Evolutionary conservation across 108 stramenopile genomes (phyloP).

Genomic region (Mediolabrus comicus): DNA sequence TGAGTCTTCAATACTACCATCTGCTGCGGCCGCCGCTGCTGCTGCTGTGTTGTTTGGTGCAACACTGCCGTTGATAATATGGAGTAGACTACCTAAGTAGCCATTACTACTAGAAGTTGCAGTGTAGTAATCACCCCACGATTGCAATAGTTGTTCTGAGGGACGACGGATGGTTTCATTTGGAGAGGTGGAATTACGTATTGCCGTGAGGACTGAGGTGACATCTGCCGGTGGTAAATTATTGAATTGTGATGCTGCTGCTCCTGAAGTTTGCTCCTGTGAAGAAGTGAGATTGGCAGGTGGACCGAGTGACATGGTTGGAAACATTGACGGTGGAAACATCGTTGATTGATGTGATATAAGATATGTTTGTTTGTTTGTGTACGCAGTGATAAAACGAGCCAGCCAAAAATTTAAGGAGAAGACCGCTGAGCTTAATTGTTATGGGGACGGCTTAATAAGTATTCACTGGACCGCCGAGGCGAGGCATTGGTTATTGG

Average conservation of each 20-base stretch:
- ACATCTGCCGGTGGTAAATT: background rate
- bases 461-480: too few relatives aligned
- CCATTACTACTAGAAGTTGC: background rate
- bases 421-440: too few relatives aligned
- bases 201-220: constrained; percentile 6
- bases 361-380: too few relatives aligned
- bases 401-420: too few relatives aligned
- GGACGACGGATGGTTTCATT: constrained; percentile 1
- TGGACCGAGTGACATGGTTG: constrained; percentile 3
- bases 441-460: too few relatives aligned
- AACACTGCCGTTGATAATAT: too few relatives aligned
- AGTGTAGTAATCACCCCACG: background rate
- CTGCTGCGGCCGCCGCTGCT: background rate
- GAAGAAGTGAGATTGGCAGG: constrained; percentile 8
- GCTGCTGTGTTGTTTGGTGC: too few relatives aligned
- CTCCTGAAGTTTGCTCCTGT: background rate
- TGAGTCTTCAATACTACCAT: background rate
- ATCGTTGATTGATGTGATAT: too few relatives aligned
- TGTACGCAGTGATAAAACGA: too few relatives aligned
- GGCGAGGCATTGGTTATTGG: too few relatives aligned
- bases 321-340: constrained; percentile 13
- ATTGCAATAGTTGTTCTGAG: constrained; percentile 1
- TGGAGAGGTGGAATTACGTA: background rate
- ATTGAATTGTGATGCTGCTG: background rate
- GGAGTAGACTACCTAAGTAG: background rate